A percentile compares a stretch with the other conserved stretches of the same genome.
Evolutionary conservation across 169 alveolate genomes (phyloP).

Genomic region (Cryptosporidium muris): DNA sequence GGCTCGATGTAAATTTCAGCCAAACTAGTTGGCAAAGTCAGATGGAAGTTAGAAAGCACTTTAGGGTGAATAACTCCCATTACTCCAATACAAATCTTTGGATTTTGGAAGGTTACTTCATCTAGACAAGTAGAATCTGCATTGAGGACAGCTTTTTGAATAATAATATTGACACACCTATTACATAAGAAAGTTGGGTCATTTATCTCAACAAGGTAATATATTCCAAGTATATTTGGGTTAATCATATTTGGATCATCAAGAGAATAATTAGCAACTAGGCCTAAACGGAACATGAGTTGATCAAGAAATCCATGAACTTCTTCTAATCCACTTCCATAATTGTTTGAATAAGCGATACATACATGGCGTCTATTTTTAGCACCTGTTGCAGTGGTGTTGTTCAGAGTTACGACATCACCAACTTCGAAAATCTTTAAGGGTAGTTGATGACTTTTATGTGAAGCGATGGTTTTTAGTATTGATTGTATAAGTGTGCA

Average conservation of each 20-base stretch:
- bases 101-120: slow-evolving; percentile 22
- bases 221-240: slow-evolving; percentile 41
- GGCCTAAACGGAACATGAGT: slow-evolving; percentile 13
- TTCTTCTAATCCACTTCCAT: slow-evolving; percentile 79
- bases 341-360: slow-evolving; percentile 81
- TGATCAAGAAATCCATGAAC: slow-evolving; percentile 76
- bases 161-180: slow-evolving; percentile 80
- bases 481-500: slow-evolving; percentile 93
- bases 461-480: slow-evolving; percentile 86
- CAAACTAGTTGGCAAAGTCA: slow-evolving; percentile 87
- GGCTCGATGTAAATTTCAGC: slow-evolving; percentile 79
- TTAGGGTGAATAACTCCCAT: slow-evolving; percentile 95
- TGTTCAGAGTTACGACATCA: slow-evolving; percentile 84
- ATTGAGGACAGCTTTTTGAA: slow-evolving; percentile 38
- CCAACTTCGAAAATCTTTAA: slow-evolving; percentile 91
- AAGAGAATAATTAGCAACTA: slow-evolving; percentile 37
- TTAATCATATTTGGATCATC: slow-evolving; percentile 28
- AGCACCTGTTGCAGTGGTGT: slow-evolving; percentile 82
- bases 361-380: slow-evolving; percentile 83
- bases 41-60: slow-evolving; percentile 87
- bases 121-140: neutral
- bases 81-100: slow-evolving; percentile 81
- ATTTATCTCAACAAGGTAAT: slow-evolving; percentile 58
- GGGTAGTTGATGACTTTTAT: slow-evolving; percentile 89
- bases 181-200: slow-evolving; percentile 84